Conservation (phyloP, 2,329 filamentous ascomycete genomes). For the Sarocladium brachiariae region DNA sequence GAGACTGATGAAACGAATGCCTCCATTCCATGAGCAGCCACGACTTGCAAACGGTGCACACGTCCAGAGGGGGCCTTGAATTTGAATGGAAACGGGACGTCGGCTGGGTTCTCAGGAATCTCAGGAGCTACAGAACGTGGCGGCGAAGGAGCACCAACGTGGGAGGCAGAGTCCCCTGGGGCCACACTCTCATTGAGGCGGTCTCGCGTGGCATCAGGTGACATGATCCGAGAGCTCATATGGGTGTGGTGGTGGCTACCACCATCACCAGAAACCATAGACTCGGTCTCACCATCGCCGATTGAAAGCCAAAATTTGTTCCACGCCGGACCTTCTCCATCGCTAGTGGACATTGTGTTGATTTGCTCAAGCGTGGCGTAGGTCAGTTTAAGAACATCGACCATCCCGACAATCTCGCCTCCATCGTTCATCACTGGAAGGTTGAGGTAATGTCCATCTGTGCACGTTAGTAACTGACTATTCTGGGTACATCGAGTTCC, state of each 20-base stretch:
- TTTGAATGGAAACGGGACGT: conserved; percentile 90
- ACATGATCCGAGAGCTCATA: conserved; percentile 67
- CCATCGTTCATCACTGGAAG: conserved; percentile 96
- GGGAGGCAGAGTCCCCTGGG: conserved; percentile 90
- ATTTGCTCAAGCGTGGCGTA: conserved; percentile 97
- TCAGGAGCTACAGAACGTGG: conserved; percentile 55
- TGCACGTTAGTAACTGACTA: conserved; percentile 8
- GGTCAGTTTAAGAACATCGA: conserved; percentile 95
- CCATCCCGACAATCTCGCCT: conserved; percentile 98
- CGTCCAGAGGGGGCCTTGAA: conserved; percentile 96
- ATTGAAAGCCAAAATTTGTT: conserved; percentile 99
- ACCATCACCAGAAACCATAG: conserved; percentile 90
- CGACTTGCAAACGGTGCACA: conserved; percentile 84
- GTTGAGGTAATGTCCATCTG: conserved; percentile 97
- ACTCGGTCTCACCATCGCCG: conserved; percentile 81
- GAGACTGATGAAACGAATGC: conserved; percentile 72
- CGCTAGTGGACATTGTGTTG: conserved; percentile 84
- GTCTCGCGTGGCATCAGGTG: conserved; percentile 68
- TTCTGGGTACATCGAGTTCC: conserved; percentile 25
- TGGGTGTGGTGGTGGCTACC: conserved; percentile 56
- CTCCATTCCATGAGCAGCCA: conserved; percentile 71
- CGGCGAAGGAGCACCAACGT: conserved; percentile 75
- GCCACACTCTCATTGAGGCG: conserved; percentile 74
- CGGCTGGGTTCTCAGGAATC: conserved; percentile 51
- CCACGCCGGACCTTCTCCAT: conserved; percentile 94